phyloP scores from a whole-genome alignment of 2,329 filamentous ascomycete species.

The Calonectria fujianensis region DNA sequence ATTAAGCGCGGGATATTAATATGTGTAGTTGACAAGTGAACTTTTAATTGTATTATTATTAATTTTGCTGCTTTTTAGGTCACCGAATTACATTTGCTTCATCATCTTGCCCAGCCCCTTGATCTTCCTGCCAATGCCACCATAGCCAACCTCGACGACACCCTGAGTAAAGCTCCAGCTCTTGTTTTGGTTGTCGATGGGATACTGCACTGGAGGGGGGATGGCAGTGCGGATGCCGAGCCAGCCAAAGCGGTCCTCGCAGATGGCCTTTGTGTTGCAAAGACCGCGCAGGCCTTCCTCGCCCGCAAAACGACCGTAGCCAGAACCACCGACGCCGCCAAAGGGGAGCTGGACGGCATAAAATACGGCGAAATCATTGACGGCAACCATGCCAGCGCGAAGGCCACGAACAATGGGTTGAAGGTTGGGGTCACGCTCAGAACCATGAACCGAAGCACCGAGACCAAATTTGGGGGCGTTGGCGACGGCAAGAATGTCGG shows the following conservation, averaged over 20 bases:
- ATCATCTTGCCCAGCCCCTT: constrained; percentile 64
- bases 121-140: constrained; percentile 61
- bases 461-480: constrained; percentile 92
- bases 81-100: constrained; percentile 61
- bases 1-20: neutral
- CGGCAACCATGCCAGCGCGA: constrained; percentile 90
- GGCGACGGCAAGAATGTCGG: constrained; percentile 83
- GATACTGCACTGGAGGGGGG: constrained; percentile 87
- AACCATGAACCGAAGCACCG: constrained; percentile 91
- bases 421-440: constrained; percentile 76
- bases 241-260: constrained; percentile 81
- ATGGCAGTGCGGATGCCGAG: constrained; percentile 84
- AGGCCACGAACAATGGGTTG: constrained; percentile 79
- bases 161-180: constrained; percentile 80
- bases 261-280: constrained; percentile 92
- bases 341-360: constrained; percentile 97
- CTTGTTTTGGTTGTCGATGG: constrained; percentile 78
- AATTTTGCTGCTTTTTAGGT: neutral
- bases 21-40: neutral
- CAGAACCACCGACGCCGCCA: constrained; percentile 91
- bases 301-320: constrained; percentile 94
- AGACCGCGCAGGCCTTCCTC: constrained; percentile 89
- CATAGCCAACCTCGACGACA: constrained; percentile 78
- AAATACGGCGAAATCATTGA: constrained; percentile 96
- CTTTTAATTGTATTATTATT: constrained; percentile 13